A percentile compares a stretch with the other conserved stretches of the same genome.
Conservation (phyloP, 1,284 basidiomycete species). For the Xanthoconium separans region DNA sequence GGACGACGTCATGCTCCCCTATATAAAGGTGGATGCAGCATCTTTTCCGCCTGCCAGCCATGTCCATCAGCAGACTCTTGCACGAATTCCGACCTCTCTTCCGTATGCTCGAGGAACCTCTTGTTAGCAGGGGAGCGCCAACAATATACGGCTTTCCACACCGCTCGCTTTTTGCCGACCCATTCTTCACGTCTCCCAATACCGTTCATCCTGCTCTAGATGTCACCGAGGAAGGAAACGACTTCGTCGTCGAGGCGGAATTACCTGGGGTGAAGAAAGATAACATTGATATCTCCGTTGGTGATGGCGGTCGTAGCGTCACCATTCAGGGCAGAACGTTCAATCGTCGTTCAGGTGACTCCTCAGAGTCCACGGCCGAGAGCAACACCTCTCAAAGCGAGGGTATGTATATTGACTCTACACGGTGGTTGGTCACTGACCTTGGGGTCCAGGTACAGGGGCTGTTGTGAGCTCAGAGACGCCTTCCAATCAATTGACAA, state of each 20-base stretch:
- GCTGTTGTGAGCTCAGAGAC: constrained; percentile 36
- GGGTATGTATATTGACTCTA: constrained; percentile 8
- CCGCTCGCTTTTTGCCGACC: constrained; percentile 48
- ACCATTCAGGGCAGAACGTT: constrained; percentile 67
- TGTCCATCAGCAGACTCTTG: constrained; percentile 68
- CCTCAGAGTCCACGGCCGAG: constrained; percentile 22
- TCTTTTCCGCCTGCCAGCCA: constrained; percentile 23
- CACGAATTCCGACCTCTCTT: constrained; percentile 74
- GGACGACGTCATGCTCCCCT: constrained; percentile 26
- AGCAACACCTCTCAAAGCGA: constrained; percentile 8
- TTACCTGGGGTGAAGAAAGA: constrained; percentile 78
- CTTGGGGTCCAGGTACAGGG: constrained; percentile 9
- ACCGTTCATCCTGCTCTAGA: constrained; percentile 57
- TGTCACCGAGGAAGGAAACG: constrained; percentile 61
- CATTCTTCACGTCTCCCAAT: constrained; percentile 42
- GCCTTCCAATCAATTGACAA: constrained; percentile 47
- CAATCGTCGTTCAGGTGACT: constrained; percentile 27
- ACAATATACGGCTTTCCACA: constrained; percentile 33
- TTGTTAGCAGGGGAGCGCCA: constrained; percentile 38
- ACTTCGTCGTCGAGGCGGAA: constrained; percentile 72
- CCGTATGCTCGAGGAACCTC: constrained; percentile 67
- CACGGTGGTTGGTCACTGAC: neutral
- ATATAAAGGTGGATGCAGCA: neutral
- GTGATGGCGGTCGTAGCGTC: constrained; percentile 65
- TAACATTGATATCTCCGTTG: constrained; percentile 67